Percentiles rank a stretch among this genome's conserved stretches.
These are phyloP conservation scores for Paulownia fortunei DNA, from an alignment of 257 asterid genomes.

Conservation along the genomic window DNA sequence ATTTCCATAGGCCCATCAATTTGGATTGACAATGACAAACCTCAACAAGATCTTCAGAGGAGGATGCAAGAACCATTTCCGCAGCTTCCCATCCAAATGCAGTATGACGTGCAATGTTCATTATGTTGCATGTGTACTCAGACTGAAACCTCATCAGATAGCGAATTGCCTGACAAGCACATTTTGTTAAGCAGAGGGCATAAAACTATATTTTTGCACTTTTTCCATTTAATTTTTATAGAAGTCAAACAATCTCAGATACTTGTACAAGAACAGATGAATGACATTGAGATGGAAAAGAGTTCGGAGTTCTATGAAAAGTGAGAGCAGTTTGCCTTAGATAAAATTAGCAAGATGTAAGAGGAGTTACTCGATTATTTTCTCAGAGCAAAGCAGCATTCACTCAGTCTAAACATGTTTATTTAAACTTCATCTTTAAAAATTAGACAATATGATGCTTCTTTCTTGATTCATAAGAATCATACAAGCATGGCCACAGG, in stretches of 20 bases:
- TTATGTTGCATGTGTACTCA: slow-evolving; percentile 77
- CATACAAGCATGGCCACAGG: too few relatives aligned
- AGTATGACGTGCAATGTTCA: slow-evolving; percentile 79
- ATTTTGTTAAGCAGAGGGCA: neutral
- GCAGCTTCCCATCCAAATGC: slow-evolving; percentile 96
- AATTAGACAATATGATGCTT: too few relatives aligned
- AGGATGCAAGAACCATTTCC: slow-evolving; percentile 59
- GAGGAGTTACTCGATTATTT: too few relatives aligned
- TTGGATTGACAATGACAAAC: slow-evolving; percentile 40
- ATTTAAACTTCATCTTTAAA: too few relatives aligned
- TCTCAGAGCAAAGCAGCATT: too few relatives aligned
- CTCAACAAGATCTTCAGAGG: slow-evolving; percentile 46
- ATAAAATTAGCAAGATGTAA: too few relatives aligned
- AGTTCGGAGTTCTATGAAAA: neutral
- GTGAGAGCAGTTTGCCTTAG: neutral
- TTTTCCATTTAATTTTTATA: neutral
- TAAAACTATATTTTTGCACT: neutral
- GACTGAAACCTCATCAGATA: slow-evolving; percentile 95
- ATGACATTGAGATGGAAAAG: neutral
- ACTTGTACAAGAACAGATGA: neutral
- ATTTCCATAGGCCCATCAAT: neutral
- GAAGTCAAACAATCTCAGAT: neutral
- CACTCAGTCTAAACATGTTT: too few relatives aligned
- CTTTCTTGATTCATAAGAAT: too few relatives aligned
- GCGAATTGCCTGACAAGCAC: slow-evolving; percentile 74